These are phyloP conservation scores for Aspergillus sp. DNA, from an alignment of 2,329 filamentous ascomycete genomes.

Conservation along the genomic window DNA sequence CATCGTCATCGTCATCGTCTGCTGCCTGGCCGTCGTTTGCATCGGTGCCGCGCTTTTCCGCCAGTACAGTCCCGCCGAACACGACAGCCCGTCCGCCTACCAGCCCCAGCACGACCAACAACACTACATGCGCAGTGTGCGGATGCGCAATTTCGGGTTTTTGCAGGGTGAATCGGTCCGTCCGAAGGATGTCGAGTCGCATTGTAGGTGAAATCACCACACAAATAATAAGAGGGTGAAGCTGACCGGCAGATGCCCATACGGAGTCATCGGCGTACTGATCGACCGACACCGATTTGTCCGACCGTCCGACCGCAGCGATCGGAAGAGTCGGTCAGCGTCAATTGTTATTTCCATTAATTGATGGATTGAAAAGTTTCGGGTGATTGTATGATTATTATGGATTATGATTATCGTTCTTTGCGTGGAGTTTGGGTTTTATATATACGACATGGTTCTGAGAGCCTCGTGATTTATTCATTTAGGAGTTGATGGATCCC, in stretches of 20 bases:
- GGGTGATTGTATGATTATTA: no score
- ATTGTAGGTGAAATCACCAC: conserved; percentile 10
- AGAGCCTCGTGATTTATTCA: no score
- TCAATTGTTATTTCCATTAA: no score
- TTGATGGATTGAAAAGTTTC: no score
- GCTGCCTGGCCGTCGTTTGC: conserved; percentile 23
- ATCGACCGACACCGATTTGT: no score
- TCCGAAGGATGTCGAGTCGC: conserved; percentile 16
- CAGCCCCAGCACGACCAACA: conserved; percentile 22
- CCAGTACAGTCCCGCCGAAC: conserved; percentile 18
- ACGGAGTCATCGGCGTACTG: not conserved
- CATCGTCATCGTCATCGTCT: conserved; percentile 29
- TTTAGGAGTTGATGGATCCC: no score
- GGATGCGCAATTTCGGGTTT: conserved; percentile 19
- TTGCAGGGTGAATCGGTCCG: conserved; percentile 17
- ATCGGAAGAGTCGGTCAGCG: no score
- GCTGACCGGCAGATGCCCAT: not conserved
- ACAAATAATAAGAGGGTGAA: not conserved
- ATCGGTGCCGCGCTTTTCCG: conserved; percentile 25
- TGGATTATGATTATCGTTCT: no score
- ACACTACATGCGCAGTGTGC: conserved; percentile 27
- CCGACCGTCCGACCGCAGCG: no score
- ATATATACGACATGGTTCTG: no score
- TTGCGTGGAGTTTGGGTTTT: no score
- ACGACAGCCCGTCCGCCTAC: conserved; percentile 7